Conservation (phyloP, 225 moss, liverwort and hornwort genomes). For the Antitrichia curtipendula region DNA sequence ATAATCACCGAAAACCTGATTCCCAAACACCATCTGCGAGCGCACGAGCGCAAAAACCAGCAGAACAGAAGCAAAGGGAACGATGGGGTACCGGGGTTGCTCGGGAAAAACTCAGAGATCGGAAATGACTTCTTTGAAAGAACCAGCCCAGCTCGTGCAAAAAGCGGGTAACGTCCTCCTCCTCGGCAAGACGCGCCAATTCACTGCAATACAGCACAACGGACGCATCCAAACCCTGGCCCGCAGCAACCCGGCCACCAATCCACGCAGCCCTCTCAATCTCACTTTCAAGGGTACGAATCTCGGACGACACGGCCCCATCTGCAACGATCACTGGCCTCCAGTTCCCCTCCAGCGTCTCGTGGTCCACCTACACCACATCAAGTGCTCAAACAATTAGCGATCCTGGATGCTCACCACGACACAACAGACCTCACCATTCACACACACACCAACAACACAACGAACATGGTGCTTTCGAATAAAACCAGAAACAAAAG, state of each 20-base stretch:
- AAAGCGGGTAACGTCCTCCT: conserved; percentile 44
- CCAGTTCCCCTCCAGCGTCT: conserved; percentile 40
- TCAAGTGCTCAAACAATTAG: neutral
- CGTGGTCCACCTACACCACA: conserved; percentile 42
- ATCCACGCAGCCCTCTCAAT: conserved; percentile 22
- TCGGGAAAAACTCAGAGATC: neutral
- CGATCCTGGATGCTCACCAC: neutral
- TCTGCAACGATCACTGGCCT: conserved; percentile 74
- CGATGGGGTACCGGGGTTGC: neutral
- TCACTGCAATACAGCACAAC: conserved; percentile 22
- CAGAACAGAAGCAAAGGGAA: neutral
- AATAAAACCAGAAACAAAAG: neutral
- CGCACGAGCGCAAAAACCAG: fast-evolving
- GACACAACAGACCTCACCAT: no score
- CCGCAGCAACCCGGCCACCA: conserved; percentile 17
- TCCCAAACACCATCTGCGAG: neutral
- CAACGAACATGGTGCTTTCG: neutral
- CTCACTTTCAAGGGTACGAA: conserved; percentile 58
- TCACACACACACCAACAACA: neutral
- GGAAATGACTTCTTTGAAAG: conserved; percentile 44
- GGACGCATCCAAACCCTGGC: conserved; percentile 2
- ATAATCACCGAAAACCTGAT: neutral
- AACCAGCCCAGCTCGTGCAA: conserved; percentile 86
- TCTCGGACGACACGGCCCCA: conserved; percentile 45
- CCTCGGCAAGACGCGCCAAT: conserved; percentile 25